Base-by-base conservation (phyloP, 2,329 filamentous ascomycete species). In the Byssothecium circinans region DNA sequence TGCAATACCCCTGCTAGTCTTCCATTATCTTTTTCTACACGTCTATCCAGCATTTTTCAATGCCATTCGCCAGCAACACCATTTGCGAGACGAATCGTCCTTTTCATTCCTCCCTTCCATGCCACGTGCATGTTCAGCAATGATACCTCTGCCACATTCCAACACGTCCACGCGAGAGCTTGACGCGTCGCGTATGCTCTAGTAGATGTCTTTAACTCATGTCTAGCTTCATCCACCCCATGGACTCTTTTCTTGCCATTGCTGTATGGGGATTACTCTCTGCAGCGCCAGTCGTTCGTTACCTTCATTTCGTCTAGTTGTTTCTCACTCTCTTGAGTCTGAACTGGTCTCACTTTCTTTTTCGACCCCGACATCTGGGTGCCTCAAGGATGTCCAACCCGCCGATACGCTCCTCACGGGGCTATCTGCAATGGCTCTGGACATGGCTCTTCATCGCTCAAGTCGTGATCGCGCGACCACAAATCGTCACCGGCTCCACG, bases 391-490 rank as follows among this genome's bases (percentile, higher is more conserved):
- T 43, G 32, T 35, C 15, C 18, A 17, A n/a, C 20, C 10, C 19
- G 19, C 18, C 19, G 30, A 43, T 14, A 34, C n/a, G n/a, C n/a
- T 19, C 33, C n/a, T 41, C 39, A 36, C 41, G 38, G 38, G 34
- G 41, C 33, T 8, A 12, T 38, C 38, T 54, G 10, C 4, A 14
- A 29, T 19, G 17, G 20, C 17, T 40, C 34, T 19, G 39, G n/a
- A 33, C 19, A 22, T 51, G 18, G 17, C 25, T 46, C 17, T 32
- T 50, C 8, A 25, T 48, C 15, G 8, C 32, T 6, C 29, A 43
- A 17, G 3, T 22, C n/a, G 43, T 30, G 8, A 14, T 25, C 34
- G 45, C 48, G 3, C 42, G 39, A 32, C 54, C 53, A 11, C 47
- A 54, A 39, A 29, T 43, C 4, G 4, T 52, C 18, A 6, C 47